Conservation (phyloP, 2,329 filamentous ascomycete species). For the Lachnum nothofagi region DNA sequence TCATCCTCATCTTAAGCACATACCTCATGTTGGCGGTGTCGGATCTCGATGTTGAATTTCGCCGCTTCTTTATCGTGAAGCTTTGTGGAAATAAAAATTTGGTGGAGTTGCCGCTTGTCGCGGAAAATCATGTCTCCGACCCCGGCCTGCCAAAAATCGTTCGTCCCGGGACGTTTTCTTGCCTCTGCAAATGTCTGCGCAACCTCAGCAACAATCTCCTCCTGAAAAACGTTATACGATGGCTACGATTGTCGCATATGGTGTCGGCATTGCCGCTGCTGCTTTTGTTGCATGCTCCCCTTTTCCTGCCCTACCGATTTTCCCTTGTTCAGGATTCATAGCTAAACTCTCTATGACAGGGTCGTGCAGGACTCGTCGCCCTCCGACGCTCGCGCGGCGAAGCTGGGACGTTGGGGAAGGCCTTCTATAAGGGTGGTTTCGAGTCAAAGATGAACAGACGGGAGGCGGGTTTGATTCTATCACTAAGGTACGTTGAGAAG, state of each 20-base stretch:
- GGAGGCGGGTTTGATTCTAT: constrained; percentile 85
- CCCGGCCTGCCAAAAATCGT: neutral
- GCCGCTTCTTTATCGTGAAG: constrained; percentile 4
- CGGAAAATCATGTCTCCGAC: neutral
- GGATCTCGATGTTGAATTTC: no score
- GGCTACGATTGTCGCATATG: constrained; percentile 55
- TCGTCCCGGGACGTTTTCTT: neutral
- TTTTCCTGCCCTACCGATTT: constrained; percentile 5
- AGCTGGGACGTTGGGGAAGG: constrained; percentile 72
- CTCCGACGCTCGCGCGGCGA: constrained; percentile 75
- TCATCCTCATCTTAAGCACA: neutral
- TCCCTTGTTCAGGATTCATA: no score
- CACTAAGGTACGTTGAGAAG: constrained; percentile 65
- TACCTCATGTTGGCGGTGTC: constrained; percentile 27
- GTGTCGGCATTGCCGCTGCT: constrained; percentile 57
- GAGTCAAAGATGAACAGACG: constrained; percentile 88
- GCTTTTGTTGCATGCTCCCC: constrained; percentile 54
- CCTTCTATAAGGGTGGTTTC: constrained; percentile 98
- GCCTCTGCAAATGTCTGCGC: no score
- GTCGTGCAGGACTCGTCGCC: constrained; percentile 86
- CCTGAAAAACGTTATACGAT: constrained; percentile 36
- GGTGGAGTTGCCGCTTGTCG: constrained; percentile 1
- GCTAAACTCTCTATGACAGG: constrained; percentile 46
- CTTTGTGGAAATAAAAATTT: constrained; percentile 4
- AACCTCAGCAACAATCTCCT: neutral